Conservation (phyloP, 345 rosid genomes). For the Aegle marmelos region DNA sequence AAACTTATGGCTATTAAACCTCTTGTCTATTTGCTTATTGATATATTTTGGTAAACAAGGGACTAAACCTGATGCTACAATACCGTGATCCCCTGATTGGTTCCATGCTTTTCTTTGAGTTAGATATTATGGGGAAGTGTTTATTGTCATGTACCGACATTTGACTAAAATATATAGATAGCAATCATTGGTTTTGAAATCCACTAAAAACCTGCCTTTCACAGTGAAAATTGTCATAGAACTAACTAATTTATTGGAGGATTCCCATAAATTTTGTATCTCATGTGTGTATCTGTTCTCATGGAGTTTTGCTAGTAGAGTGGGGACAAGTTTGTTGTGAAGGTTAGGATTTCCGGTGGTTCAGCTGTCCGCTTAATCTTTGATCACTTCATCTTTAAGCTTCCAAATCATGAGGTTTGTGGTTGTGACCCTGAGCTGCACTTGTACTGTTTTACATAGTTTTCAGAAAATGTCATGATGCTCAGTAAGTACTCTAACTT, state of each 20-base stretch:
- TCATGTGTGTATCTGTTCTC: not conserved
- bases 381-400: conserved; percentile 68
- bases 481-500: not conserved
- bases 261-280: not conserved
- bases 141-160: not conserved
- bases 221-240: not conserved
- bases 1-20: not conserved
- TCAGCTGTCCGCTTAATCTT: conserved; percentile 76
- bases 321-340: conserved; percentile 67
- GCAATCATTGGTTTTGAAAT: not conserved
- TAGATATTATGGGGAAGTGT: not conserved
- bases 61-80: not conserved
- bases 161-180: not conserved
- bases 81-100: not conserved
- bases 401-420: conserved; percentile 70
- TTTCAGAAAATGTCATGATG: not conserved
- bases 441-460: not conserved
- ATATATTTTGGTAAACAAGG: not conserved
- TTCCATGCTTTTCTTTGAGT: not conserved
- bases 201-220: not conserved
- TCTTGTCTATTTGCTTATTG: not conserved
- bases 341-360: conserved; percentile 60
- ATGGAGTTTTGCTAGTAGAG: conserved; percentile 41
- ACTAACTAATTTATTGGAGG: not conserved
- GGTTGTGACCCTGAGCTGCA: not conserved